Base-by-base conservation (phyloP, 345 rosid species). In the Cardamine occulta region DNA sequence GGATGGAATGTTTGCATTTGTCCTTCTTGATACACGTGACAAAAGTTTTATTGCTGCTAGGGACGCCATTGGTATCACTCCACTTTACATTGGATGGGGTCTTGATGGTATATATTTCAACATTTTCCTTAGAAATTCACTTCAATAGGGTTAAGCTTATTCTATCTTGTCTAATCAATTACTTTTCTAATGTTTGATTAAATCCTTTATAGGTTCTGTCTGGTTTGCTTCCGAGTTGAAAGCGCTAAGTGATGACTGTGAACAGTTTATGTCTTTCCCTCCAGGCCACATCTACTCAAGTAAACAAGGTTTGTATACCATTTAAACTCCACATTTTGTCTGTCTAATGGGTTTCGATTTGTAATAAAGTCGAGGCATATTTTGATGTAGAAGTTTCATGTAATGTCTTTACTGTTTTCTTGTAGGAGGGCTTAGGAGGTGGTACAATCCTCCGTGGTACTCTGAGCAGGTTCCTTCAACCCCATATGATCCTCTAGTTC, bases 161-260 rank as follows among this genome's bases (percentile, higher is more conserved):
- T 14, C 0, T 34, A 19, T 69, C 34, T 63, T 19, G 31, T 51
- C 35, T 29, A 13, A 45, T 61, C 21, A 3, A 19, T 26, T 29
- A 47, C 13, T 64, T 11, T 40, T 66, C 29, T 6, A 9, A 19
- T 63, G 63, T 73, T 54, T 60, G 7, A 51, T 61, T 29, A 14
- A n/a, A n/a, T 31, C 17, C 32, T 62, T 75, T 42, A 71, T 86
- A 90, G 93, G 96, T 64, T 90, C 96, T 1, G 75, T 86, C 19
- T 90, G 91, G 96, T 90, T 90, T 84, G 91, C 96, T 82, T 90
- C 96, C 6, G 96, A 90, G 83, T 87, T 90, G 96, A 90, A 90
- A 82, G 96, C 96, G 11, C 80, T 90, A 78, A 86, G 91, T 73
- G 96, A 90, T 70, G 96, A 90, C 54, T 90, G 96, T 84, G 93